These are phyloP conservation scores for Podila minutissima DNA, from an alignment of 192 early-diverging fungal genomes.

Conservation along the genomic window DNA sequence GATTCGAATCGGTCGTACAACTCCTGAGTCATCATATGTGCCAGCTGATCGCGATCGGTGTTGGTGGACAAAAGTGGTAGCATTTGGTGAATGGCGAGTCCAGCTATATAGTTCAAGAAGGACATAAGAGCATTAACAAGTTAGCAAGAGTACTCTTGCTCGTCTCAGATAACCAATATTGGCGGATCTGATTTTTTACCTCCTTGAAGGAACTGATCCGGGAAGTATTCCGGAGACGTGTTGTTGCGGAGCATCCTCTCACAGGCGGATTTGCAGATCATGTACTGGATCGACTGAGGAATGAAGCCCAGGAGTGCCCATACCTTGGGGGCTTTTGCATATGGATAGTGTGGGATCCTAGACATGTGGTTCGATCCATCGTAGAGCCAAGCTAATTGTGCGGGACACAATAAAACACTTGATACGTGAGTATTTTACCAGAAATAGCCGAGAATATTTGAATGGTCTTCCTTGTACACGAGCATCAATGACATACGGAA, in stretches of 20 bases:
- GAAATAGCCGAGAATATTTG: neutral
- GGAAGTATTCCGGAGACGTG: constrained; percentile 54
- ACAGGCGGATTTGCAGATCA: constrained; percentile 52
- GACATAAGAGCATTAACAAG: neutral
- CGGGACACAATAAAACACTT: too few species aligned
- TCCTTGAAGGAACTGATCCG: constrained; percentile 61
- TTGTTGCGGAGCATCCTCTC: constrained; percentile 56
- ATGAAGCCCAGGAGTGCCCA: constrained; percentile 52
- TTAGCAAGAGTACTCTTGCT: too few species aligned
- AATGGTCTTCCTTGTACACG: too few species aligned
- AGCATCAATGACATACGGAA: constrained; percentile 18
- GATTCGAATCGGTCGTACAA: constrained; percentile 46
- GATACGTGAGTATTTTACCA: neutral
- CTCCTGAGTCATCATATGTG: constrained; percentile 49
- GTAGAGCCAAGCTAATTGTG: constrained; percentile 29
- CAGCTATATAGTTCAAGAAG: constrained; percentile 7
- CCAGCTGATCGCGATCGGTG: constrained; percentile 7
- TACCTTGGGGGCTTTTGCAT: constrained; percentile 46
- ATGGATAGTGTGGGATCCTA: constrained; percentile 59
- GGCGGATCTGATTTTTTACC: constrained; percentile 17
- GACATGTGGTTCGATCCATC: constrained; percentile 26
- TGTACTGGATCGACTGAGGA: constrained; percentile 51
- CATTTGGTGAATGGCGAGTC: constrained; percentile 36
- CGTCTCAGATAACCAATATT: neutral
- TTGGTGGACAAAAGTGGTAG: constrained; percentile 28